A percentile compares a stretch with the other conserved stretches of the same genome.
phyloP scores from a whole-genome alignment of 257 asterid genomes.

The Penstemon newberryi region DNA sequence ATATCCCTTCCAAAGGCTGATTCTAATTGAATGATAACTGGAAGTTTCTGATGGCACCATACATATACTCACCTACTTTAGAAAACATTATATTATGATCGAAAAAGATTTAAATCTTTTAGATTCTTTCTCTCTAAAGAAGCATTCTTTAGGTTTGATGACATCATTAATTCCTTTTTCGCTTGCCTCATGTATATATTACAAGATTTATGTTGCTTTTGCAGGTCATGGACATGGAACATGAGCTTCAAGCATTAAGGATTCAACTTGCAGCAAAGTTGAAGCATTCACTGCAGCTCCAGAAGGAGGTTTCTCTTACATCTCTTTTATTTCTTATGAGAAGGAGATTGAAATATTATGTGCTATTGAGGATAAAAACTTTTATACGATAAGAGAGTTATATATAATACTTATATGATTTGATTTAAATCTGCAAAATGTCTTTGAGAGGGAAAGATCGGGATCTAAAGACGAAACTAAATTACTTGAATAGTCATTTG shows the following conservation, averaged over 20 bases:
- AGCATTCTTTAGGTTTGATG: constrained; percentile 4
- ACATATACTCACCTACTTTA: background rate
- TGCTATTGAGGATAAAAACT: too few species aligned
- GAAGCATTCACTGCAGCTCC: constrained; percentile 13
- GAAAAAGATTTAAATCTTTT: background rate
- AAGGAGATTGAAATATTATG: too few species aligned
- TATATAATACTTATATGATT: too few species aligned
- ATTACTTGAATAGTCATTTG: background rate
- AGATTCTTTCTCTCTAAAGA: background rate
- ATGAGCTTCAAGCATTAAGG: constrained; percentile 87
- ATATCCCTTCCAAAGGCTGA: background rate
- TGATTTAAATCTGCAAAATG: background rate
- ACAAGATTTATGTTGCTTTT: constrained; percentile 18
- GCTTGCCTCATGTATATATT: background rate
- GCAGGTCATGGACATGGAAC: constrained; percentile 98
- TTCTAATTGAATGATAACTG: constrained; percentile 1
- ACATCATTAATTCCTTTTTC: constrained; percentile 5
- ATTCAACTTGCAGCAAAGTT: constrained; percentile 47
- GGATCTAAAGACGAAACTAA: background rate
- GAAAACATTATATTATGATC: background rate
- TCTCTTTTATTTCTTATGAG: background rate
- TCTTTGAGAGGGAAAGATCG: background rate
- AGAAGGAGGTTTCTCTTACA: constrained; percentile 4
- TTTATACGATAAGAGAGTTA: too few species aligned
- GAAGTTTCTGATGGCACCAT: background rate